phyloP scores from a whole-genome alignment of 257 asterid genomes.

The Rauvolfia tetraphylla region DNA sequence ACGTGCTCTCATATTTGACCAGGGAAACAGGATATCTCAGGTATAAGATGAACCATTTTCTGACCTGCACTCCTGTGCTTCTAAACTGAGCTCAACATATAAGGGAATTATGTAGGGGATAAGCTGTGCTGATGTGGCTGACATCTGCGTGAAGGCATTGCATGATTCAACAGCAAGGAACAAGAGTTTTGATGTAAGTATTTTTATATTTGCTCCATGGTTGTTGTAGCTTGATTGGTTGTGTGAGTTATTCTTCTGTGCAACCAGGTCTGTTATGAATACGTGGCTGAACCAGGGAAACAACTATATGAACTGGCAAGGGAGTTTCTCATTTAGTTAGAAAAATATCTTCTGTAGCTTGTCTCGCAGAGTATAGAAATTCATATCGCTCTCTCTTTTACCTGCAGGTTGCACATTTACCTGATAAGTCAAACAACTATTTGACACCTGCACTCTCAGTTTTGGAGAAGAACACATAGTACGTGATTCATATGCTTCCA shows the following conservation, averaged over 20 bases:
- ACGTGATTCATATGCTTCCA: not conserved
- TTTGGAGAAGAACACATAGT: slow-evolving; percentile 87
- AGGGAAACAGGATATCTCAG: slow-evolving; percentile 97
- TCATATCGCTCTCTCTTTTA: not conserved
- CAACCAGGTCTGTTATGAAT: slow-evolving; percentile 85
- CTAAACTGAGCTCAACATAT: slow-evolving; percentile 15
- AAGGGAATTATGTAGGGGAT: slow-evolving; percentile 51
- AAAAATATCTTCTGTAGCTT: not conserved
- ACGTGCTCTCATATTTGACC: slow-evolving; percentile 92
- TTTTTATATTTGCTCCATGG: not conserved
- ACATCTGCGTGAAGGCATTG: slow-evolving; percentile 93
- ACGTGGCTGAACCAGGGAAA: slow-evolving; percentile 87
- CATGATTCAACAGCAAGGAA: slow-evolving; percentile 97
- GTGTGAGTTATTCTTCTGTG: slow-evolving; percentile 14
- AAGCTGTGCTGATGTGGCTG: slow-evolving; percentile 99
- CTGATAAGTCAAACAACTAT: slow-evolving; percentile 96
- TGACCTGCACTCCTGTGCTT: not conserved
- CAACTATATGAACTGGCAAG: slow-evolving; percentile 94
- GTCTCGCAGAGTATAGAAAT: not conserved
- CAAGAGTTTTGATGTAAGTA: slow-evolving; percentile 94
- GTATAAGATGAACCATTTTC: slow-evolving; percentile 29
- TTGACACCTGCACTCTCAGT: slow-evolving; percentile 94
- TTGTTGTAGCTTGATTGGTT: not conserved
- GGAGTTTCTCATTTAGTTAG: not conserved
- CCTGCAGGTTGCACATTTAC: slow-evolving; percentile 88